Percentiles rank a stretch among this genome's conserved stretches.
Evolutionary conservation across 2,329 filamentous ascomycete genomes (phyloP).

Genomic region (Alternaria rosae): DNA sequence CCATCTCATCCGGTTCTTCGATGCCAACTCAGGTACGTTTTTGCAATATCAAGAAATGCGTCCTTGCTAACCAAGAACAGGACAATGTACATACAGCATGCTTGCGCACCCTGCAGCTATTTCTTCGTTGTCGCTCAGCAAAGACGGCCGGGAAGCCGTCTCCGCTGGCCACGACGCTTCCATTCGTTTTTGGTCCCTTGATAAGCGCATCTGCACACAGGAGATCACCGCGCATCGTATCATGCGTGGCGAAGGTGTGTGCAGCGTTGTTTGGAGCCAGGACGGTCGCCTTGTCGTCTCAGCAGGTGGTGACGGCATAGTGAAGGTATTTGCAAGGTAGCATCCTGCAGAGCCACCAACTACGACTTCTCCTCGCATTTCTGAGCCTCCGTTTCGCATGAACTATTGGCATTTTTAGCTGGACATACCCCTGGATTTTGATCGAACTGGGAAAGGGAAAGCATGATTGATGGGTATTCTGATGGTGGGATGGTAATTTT

Average conservation of each 20-base stretch:
- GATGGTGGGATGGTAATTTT: slow-evolving; percentile 23
- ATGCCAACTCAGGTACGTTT: slow-evolving; percentile 94
- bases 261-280: slow-evolving; percentile 92
- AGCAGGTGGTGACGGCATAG: slow-evolving; percentile 91
- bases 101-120: slow-evolving; percentile 94
- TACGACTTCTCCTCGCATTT: slow-evolving; percentile 16
- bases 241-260: slow-evolving; percentile 96
- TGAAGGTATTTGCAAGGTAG: slow-evolving; percentile 77
- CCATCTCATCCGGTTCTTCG: slow-evolving; percentile 94
- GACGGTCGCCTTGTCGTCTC: slow-evolving; percentile 95
- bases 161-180: slow-evolving; percentile 96
- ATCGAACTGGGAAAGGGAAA: slow-evolving; percentile 7
- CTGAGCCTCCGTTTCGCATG: slow-evolving; percentile 13
- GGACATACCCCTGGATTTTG: slow-evolving; percentile 22
- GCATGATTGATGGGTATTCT: slow-evolving; percentile 23
- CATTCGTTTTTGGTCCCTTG: slow-evolving; percentile 94
- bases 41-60: slow-evolving; percentile 6
- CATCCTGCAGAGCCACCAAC: slow-evolving; percentile 11
- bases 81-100: slow-evolving; percentile 99
- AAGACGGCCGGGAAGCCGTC: slow-evolving; percentile 91
- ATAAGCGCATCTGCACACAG: slow-evolving; percentile 94
- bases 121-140: slow-evolving; percentile 87
- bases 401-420: slow-evolving; percentile 30
- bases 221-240: slow-evolving; percentile 92
- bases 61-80: slow-evolving; percentile 57